Base-by-base conservation (phyloP, 2,329 filamentous ascomycete species). In the Xylariaceae sp. region DNA sequence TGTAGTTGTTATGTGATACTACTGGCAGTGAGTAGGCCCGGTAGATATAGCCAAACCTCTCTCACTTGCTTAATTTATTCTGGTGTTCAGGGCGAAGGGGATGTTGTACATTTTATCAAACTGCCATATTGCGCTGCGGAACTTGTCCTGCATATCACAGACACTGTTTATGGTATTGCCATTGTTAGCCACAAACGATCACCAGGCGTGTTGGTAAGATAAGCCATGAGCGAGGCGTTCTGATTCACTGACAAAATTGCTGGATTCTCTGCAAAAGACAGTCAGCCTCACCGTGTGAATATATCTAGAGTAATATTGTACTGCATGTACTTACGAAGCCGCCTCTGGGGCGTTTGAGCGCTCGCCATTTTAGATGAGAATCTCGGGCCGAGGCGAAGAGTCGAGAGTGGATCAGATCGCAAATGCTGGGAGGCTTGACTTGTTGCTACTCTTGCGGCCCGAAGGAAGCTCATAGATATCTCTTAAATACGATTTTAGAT, bases 101-200 rank as follows among this genome's bases (percentile, higher is more conserved):
- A 39, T 6, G 7, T 69, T 77, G 54, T 78, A 90, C 86, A 97
- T 82, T 70, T 89, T 91, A 59, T 90, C 83, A 69, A 92, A 97
- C 69, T 95, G 87, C 75, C 87, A 83, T 65, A 97, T 96, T 50
- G 86, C 87, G 7, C 79, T 78, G 57, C 91, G 84, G 75, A 97
- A 97, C 72, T 92, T 95, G 64, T 97, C 93, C 76, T 97, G 93
- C 59, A 97, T 80, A 69, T 97, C 93, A 76, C 93, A 97, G 69
- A 97, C 84, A 67, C 92, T 97, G 50, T 20, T 15, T 6, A 3
- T 33, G 36, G 27, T 9, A 21, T 29, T 13, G n/a, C 30, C n/a
- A 6, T 29, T 9, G 53, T 67, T 47, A 67, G 59, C 45, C 36
- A 23, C 32, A 11, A 15, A 8, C n/a, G n/a, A n/a, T n/a, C n/a